Percentiles rank a stretch among this genome's conserved stretches.
phyloP scores from a whole-genome alignment of 495 filamentous ascomycete genomes.

The Letharia columbiana region DNA sequence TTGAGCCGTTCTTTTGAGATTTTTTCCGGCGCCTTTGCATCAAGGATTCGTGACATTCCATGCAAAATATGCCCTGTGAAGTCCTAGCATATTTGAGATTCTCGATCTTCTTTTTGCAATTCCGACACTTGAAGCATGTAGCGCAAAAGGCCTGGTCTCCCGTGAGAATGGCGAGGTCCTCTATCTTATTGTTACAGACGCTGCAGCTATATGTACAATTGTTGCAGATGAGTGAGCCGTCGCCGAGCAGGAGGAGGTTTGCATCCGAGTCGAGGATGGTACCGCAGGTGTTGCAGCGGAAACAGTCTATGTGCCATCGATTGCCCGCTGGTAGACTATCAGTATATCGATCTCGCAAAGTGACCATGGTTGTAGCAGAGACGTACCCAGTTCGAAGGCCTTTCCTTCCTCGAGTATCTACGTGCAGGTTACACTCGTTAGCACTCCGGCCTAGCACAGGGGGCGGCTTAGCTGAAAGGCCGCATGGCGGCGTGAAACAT shows the following conservation, averaged over 20 bases:
- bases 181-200: slow-evolving; percentile 94
- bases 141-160: slow-evolving; percentile 99
- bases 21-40: slow-evolving; percentile 95
- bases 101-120: slow-evolving; percentile 97
- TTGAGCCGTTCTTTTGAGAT: slow-evolving; percentile 49
- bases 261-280: slow-evolving; percentile 97
- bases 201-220: slow-evolving; percentile 99
- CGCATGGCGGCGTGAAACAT: slow-evolving; percentile 28
- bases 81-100: slow-evolving; percentile 97
- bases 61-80: slow-evolving; percentile 98
- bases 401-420: slow-evolving; percentile 97
- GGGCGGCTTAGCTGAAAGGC: slow-evolving; percentile 19
- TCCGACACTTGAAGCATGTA: slow-evolving; percentile 92
- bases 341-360: slow-evolving; percentile 22
- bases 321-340: slow-evolving; percentile 63
- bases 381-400: slow-evolving; percentile 93
- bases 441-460: slow-evolving; percentile 13
- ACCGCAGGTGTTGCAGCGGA: slow-evolving; percentile 92
- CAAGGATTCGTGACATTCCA: slow-evolving; percentile 97
- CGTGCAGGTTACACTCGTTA: slow-evolving; percentile 19
- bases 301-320: slow-evolving; percentile 99
- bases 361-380: slow-evolving; percentile 10
- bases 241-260: slow-evolving; percentile 91
- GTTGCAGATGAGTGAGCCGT: slow-evolving; percentile 97
- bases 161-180: slow-evolving; percentile 94